Base-by-base conservation (phyloP, 2,329 filamentous ascomycete species). In the Chrysosporium keratinophilum region DNA sequence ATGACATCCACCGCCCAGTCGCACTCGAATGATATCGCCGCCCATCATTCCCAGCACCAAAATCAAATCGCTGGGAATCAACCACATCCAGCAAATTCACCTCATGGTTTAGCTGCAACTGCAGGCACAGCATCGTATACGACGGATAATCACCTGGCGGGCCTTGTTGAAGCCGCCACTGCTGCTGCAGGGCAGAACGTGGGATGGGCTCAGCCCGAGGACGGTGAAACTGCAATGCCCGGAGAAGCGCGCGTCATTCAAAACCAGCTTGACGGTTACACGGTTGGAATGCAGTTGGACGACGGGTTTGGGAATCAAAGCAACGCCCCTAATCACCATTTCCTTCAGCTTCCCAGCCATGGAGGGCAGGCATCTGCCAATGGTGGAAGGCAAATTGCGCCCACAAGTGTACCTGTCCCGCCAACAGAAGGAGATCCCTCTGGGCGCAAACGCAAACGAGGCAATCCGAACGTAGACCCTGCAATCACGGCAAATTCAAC, bases 81-180 rank as follows among this genome's bases (percentile, higher is more conserved):
- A 9, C 19, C 56, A 3, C 50, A 53, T 41, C 19, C 51, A 11
- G 43, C 39, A 15, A 57, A 33, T 44, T 45, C 39, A 28, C 35
- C 39, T 31, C 54, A 48, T 34, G 34, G 43, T 33, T 35, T 55
- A 40, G 52, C 48, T 5, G 49, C 52, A 5, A 14, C 47, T 31
- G 48, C 54, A 31, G 28, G 33, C 34, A 6, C 54, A 6, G 35
- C 50, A 3, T 20, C 50, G 15, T 57, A 58, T 45, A 54, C 56
- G 34, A 45, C 50, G 5, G 56, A 58, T 17, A 71, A 70, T 47
- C 72, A 74, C 51, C 64, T 75, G 12, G 72, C 72, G 3, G 72
- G 71, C 3, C 58, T 75, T 34, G 71, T 75, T 5, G 69, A 74
- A 59, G 72, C 71, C 31, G 72, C 72, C 2, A 74, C 72, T 2